These are phyloP conservation scores for Chaetomiaceae sp. DNA, from an alignment of 2,329 filamentous ascomycete genomes.

Conservation along the genomic window DNA sequence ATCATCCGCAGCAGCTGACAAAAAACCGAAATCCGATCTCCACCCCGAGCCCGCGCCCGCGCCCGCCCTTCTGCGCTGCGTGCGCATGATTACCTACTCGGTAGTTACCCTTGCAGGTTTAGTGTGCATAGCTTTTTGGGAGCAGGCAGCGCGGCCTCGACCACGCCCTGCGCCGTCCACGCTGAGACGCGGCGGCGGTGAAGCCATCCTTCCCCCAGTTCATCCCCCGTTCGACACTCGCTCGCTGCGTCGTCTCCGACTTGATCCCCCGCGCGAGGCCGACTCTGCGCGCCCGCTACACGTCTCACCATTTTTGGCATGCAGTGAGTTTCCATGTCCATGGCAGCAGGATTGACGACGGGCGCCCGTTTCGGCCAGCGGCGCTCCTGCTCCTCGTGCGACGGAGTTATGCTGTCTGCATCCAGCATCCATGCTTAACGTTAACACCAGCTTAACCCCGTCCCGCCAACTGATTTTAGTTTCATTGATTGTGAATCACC, in stretches of 20 bases:
- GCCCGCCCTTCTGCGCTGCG: slow-evolving; percentile 6
- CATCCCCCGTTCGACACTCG: too few relatives aligned
- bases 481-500: slow-evolving; percentile 7
- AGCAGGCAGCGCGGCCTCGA: slow-evolving; percentile 15
- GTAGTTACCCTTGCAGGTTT: slow-evolving; percentile 16
- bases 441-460: slow-evolving; percentile 9
- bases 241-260: too few relatives aligned
- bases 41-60: too few relatives aligned
- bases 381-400: not conserved
- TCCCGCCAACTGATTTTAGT: slow-evolving; percentile 10
- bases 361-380: slow-evolving; percentile 13
- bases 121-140: not conserved
- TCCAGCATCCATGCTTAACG: too few relatives aligned
- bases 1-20: slow-evolving; percentile 27
- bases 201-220: too few relatives aligned
- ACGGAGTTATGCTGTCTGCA: slow-evolving; percentile 18
- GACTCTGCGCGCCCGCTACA: slow-evolving; percentile 11
- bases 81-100: not conserved
- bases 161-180: slow-evolving; percentile 16
- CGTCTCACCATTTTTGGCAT: slow-evolving; percentile 10
- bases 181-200: slow-evolving; percentile 21
- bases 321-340: slow-evolving; percentile 4
- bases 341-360: not conserved
- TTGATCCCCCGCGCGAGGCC: slow-evolving; percentile 13
- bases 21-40: slow-evolving; percentile 23